Percentiles rank a stretch among this genome's conserved stretches.
These are phyloP conservation scores for Flammula alnicola DNA, from an alignment of 1,284 basidiomycete genomes.

Conservation along the genomic window DNA sequence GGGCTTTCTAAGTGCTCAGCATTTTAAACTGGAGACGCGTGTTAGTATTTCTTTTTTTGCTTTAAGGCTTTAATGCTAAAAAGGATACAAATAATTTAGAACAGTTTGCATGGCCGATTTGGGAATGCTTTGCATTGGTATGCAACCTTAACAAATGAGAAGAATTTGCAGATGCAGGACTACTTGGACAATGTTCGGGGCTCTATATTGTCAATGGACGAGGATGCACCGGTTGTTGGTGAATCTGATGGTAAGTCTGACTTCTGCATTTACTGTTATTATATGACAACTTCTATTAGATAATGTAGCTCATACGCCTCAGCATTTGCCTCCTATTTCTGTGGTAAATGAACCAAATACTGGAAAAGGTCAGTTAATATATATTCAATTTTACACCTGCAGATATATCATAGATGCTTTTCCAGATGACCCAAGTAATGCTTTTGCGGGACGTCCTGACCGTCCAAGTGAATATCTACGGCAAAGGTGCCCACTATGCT, in stretches of 20 bases:
- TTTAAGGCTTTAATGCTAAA: not conserved
- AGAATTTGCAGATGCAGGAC: not conserved
- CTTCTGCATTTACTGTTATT: not conserved
- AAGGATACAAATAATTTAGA: not conserved
- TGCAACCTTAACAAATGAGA: constrained; percentile 2
- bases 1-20: constrained; percentile 13
- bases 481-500: constrained; percentile 12
- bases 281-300: too few relatives aligned
- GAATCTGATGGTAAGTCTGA: not conserved
- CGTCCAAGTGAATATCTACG: constrained; percentile 14
- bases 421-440: too few relatives aligned
- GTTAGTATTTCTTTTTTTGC: not conserved
- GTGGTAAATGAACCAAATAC: too few relatives aligned
- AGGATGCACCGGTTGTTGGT: too few relatives aligned
- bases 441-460: too few relatives aligned
- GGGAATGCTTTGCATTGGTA: constrained; percentile 13
- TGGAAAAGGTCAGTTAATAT: too few relatives aligned
- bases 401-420: too few relatives aligned
- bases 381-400: too few relatives aligned
- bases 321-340: too few relatives aligned
- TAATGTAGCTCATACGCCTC: too few relatives aligned
- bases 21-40: not conserved
- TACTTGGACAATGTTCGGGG: not conserved
- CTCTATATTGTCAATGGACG: too few relatives aligned
- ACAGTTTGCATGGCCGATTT: constrained; percentile 3